Base-by-base conservation (phyloP, 768 basidiomycete genomes). In the Rhizopogon vulgaris region DNA sequence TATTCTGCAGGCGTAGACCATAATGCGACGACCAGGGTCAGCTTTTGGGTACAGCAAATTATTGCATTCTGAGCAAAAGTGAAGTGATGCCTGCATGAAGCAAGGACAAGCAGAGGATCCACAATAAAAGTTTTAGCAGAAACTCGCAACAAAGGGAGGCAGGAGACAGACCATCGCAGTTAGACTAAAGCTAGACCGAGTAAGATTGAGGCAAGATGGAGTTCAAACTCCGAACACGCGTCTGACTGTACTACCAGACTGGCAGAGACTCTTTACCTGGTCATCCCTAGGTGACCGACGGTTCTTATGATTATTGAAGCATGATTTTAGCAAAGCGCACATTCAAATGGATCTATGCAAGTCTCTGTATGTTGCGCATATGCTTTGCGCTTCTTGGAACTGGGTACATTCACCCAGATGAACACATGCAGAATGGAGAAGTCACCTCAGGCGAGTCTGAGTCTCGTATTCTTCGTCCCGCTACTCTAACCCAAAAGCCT, bases 21-120 rank as follows among this genome's bases (percentile, higher is more conserved):
- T 86, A 50, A 87, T 81, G 41, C 87, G 79, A 42, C 93, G 84
- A 55, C 85, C 78, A 51, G 82, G 83, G 70, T 96, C 94, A 39
- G 90, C 94, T 72, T 94, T 85, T 18, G 93, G 93, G 67, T 95
- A 94, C 48, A 96, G 77, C 27, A 96, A 78, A 65, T 96, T 95
- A 73, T 94, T 94, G 76, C 93, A 95, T 76, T 95, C 93, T 37
- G 83, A 85, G 62, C 93, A 95, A 70, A 95, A 95, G 59, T 90
- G 84, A 27, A 95, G 81, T 2, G 88, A 88, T 10, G 90, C 84
- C 89, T 91, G 53, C 1, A 32, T 24, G 30, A 37, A 24, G 15
- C 14, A 45, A 34, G n/a, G 46, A 17, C 4, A 38, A 17, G 38
- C 17, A 38, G 14, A 25, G 3, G 32, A 53, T 48, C n/a, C 4